These are phyloP conservation scores for Cicer cuneatum DNA, from an alignment of 306 rosid species.

Conservation along the genomic window DNA sequence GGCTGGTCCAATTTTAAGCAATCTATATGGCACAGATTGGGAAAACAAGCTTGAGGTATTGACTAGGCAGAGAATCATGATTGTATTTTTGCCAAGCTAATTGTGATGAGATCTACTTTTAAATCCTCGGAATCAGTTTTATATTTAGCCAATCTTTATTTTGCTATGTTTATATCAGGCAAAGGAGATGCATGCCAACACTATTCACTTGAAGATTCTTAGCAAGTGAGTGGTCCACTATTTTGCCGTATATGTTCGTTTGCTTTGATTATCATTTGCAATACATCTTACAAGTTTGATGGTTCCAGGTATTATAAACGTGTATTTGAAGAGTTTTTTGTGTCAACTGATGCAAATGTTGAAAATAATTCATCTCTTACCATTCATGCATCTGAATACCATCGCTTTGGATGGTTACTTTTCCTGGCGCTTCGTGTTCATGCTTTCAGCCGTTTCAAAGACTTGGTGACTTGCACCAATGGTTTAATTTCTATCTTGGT, in stretches of 20 bases:
- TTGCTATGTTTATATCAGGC: slow-evolving; percentile 57
- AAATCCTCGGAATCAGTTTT: slow-evolving; percentile 13
- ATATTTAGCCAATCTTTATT: slow-evolving; percentile 42
- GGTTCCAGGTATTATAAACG: slow-evolving; percentile 79
- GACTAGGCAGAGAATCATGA: slow-evolving; percentile 17
- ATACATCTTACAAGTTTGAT: slow-evolving; percentile 38
- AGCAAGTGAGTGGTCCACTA: slow-evolving; percentile 74
- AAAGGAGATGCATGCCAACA: slow-evolving; percentile 86
- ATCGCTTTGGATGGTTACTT: slow-evolving; percentile 97
- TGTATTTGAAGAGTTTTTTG: slow-evolving; percentile 78
- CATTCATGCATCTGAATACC: slow-evolving; percentile 71
- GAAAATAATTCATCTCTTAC: slow-evolving; percentile 54
- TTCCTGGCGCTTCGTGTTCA: slow-evolving; percentile 96
- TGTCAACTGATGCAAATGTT: slow-evolving; percentile 61
- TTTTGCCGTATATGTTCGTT: not conserved
- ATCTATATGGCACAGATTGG: slow-evolving; percentile 85
- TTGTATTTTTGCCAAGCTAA: slow-evolving; percentile 22
- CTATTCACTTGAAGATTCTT: slow-evolving; percentile 68
- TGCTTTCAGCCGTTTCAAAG: slow-evolving; percentile 87
- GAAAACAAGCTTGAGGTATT: slow-evolving; percentile 91
- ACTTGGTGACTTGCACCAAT: slow-evolving; percentile 88
- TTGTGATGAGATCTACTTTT: not conserved
- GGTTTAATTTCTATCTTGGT: slow-evolving; percentile 95
- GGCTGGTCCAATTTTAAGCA: slow-evolving; percentile 78
- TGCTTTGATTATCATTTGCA: slow-evolving; percentile 22